phyloP scores from a whole-genome alignment of 2,329 filamentous ascomycete genomes.

The Aspergillus sp. region DNA sequence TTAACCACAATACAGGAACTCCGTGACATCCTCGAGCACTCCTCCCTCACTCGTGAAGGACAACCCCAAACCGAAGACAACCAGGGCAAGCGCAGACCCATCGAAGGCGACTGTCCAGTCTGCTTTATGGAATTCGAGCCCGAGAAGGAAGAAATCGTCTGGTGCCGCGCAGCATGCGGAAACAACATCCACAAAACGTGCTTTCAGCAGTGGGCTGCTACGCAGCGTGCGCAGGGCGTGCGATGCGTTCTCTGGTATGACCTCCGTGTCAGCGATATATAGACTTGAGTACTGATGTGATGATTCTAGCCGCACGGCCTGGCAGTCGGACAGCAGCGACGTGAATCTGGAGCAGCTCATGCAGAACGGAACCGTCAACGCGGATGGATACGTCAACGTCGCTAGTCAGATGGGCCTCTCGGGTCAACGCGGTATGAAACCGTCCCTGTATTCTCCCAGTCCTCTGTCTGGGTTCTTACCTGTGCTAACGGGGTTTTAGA shows the following conservation, averaged over 20 bases:
- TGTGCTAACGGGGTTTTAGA: constrained; percentile 21
- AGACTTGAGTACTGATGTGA: too few species aligned
- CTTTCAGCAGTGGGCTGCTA: constrained; percentile 53
- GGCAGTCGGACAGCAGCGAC: constrained; percentile 33
- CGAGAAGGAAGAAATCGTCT: constrained; percentile 48
- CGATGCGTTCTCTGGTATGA: constrained; percentile 47
- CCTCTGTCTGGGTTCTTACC: background rate
- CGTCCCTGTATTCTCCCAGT: constrained; percentile 15
- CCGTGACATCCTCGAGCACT: constrained; percentile 52
- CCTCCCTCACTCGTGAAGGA: constrained; percentile 47
- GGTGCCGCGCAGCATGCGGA: constrained; percentile 60
- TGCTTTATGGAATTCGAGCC: constrained; percentile 57
- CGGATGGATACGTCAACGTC: constrained; percentile 47
- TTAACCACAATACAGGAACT: constrained; percentile 44
- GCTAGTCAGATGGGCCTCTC: constrained; percentile 41
- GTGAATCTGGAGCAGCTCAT: constrained; percentile 31
- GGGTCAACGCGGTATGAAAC: constrained; percentile 34
- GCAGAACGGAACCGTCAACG: constrained; percentile 23
- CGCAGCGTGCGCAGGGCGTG: constrained; percentile 30
- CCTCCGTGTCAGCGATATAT: background rate
- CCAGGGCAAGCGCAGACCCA: constrained; percentile 53
- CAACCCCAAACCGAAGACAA: constrained; percentile 35
- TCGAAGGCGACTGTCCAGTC: constrained; percentile 63
- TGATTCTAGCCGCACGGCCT: constrained; percentile 36
- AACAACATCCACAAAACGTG: constrained; percentile 61